Percentiles rank a stretch among this genome's conserved stretches.
phyloP scores from a whole-genome alignment of 441 rosid species.

The Breynia disticha region DNA sequence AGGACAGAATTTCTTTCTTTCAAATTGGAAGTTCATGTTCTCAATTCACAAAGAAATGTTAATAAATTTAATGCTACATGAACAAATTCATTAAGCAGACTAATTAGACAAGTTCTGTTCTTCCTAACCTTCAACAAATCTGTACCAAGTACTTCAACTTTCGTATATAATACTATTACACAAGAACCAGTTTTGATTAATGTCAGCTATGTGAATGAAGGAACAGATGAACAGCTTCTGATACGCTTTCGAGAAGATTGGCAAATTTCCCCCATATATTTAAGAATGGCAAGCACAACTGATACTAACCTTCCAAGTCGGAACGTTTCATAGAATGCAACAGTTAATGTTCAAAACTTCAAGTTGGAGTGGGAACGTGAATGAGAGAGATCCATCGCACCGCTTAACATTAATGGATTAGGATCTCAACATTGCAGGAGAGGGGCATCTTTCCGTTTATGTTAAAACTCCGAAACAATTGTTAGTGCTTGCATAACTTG shows the following conservation, averaged over 20 bases:
- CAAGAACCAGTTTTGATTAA: conserved; percentile 17
- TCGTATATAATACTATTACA: conserved; percentile 22
- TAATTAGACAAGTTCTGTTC: no score
- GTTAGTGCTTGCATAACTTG: conserved; percentile 24
- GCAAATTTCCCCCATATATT: no score
- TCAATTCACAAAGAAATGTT: conserved; percentile 14
- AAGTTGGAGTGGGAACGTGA: conserved; percentile 18
- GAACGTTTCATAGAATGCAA: no score
- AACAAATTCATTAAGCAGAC: no score
- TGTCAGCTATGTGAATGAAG: conserved; percentile 25
- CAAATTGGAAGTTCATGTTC: conserved; percentile 16
- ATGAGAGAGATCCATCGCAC: conserved; percentile 15
- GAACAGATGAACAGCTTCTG: conserved; percentile 12
- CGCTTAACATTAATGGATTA: conserved; percentile 18
- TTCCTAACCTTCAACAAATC: no score
- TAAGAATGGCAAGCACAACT: no score
- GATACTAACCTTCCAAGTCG: not conserved
- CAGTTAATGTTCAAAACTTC: conserved; percentile 19
- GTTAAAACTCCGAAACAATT: conserved; percentile 27
- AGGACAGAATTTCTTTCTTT: not conserved
- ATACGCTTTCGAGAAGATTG: conserved; percentile 2
- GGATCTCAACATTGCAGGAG: conserved; percentile 7
- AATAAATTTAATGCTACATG: conserved; percentile 16
- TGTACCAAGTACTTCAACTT: no score
- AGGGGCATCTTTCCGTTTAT: conserved; percentile 19